Percentiles rank a stretch among this genome's conserved stretches.
Conservation (phyloP, 192 early-diverging fungal species). For the Coemansia sp. region DNA sequence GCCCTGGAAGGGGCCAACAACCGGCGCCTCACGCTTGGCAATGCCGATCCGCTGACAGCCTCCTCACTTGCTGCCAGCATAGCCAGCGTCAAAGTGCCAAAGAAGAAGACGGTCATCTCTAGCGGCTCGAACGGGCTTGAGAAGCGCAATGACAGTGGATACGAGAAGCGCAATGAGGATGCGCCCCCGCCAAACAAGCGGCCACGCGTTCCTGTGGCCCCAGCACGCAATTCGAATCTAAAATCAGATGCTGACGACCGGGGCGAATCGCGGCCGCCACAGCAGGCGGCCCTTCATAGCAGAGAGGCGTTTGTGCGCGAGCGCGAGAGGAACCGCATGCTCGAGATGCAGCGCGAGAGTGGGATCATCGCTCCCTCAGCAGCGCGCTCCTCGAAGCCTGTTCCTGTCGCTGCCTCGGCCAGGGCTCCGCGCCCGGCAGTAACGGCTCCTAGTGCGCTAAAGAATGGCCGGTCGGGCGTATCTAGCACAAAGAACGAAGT, state of each 20-base stretch:
- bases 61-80: conserved; percentile 19
- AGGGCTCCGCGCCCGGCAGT: conserved; percentile 3
- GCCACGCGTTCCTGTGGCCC: neutral
- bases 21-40: neutral
- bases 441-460: neutral
- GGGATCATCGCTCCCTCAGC: neutral
- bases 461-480: neutral
- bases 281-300: conserved; percentile 1
- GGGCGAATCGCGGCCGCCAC: conserved; percentile 1
- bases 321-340: conserved; percentile 44
- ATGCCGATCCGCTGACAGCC: neutral
- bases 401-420: neutral
- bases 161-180: conserved; percentile 18
- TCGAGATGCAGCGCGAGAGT: conserved; percentile 16
- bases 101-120: conserved; percentile 25
- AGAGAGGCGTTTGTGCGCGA: conserved; percentile 48
- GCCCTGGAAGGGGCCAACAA: conserved; percentile 2
- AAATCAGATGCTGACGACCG: neutral
- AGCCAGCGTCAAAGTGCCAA: conserved; percentile 40
- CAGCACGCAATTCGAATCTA: neutral
- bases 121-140: conserved; percentile 7
- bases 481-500: neutral
- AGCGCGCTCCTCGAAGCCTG: neutral
- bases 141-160: conserved; percentile 12
- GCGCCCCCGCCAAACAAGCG: conserved; percentile 10